Base-by-base conservation (phyloP, 441 rosid species). In the Gossypium trilobum region DNA sequence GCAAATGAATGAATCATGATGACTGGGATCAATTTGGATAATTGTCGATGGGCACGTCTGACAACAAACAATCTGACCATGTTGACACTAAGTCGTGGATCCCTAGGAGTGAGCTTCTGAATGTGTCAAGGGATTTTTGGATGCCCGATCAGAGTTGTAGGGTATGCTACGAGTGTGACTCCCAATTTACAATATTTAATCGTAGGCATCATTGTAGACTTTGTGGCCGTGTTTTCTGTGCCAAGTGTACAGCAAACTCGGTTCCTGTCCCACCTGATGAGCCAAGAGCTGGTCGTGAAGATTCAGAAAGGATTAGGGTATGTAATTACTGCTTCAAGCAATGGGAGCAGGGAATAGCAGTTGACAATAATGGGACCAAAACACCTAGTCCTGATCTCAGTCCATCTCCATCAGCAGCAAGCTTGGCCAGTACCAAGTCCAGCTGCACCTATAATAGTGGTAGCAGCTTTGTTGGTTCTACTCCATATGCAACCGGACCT, bases 121-220 rank as follows among this genome's bases (percentile, higher is more conserved):
- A 83, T 23, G 74, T 85, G 83, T 87, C 92, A 5, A 86, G 85
- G 79, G 92, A 87, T 67, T 89, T 86, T 77, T 89, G 94, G 94
- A 89, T 89, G 94, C 94, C 94, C 22, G 92, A 89, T 79, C 87
- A 83, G 57, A 89, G 94, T 74, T 89, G 94, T 75, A 85, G 86
- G 78, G 90, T 86, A 67, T 89, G 94, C 75, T 89, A 89, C 60
- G 94, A 89, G 62, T 87, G 92, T 64, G 92, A 86, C 74, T 76
- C 87, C 76, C 92, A 81, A 75, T 89, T 89, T 73, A 82, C 89
- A 19, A 77, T 89, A 0, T 78, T 87, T 50, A 87, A 82, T 68
- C 88, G 94, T 39, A 83, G 85, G 71, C 94, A 89, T 74, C 94
- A 89, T 77, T 89, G 94, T 70, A 84, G 92, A 51, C 86, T 76